Base-by-base conservation (phyloP, 805 yeast species). In the Suhomyces sp. region DNA sequence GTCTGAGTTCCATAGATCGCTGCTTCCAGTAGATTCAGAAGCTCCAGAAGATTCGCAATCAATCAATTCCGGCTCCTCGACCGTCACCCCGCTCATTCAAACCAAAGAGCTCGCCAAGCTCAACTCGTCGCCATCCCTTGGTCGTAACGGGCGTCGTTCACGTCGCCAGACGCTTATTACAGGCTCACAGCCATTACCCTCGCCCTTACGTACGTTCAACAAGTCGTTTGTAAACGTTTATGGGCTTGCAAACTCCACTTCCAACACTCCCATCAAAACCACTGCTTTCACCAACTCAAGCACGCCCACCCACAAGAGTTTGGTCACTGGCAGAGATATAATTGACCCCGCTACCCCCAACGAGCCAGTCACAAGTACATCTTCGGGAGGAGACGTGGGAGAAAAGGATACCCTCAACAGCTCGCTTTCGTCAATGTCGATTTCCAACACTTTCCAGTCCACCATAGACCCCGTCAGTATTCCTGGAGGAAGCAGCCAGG, bases 131-230 rank as follows among this genome's bases (percentile, higher is more conserved):
- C 77, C 78, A 1, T 71, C 76, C 1, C 55, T 73, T 17, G 77
- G 77, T 5, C 57, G 79, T 40, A 72, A 72, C 53, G 78, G 78
- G 5, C 61, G 87, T 44, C 65, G 87, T 49, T 74, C 89, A 31
- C 78, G 96, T 61, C 72, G 93, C 39, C 85, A 84, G 56, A 85
- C 96, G 0, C 70, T 91, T 21, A 86, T 91, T 46, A 88, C 96
- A 0, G 97, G 96, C 0, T 89, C 97, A 0, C 96, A 91, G 67
- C 97, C 97, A 2, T 73, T 91, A 52, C 97, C 97, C 3, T 87
- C 96, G 0, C 97, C 97, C 1, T 73, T 90, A 46, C 75, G 92
- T 49, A 80, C 93, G 1, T 74, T 73, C 54, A 73, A 71, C 57
- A 73, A 71, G 54, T 65, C 76, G 19, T 72, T 71, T 54, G 65